A percentile compares a stretch with the other conserved stretches of the same genome.
These are phyloP conservation scores for Periconia macrospinosa DNA, from an alignment of 2,329 filamentous ascomycete genomes.

Conservation along the genomic window DNA sequence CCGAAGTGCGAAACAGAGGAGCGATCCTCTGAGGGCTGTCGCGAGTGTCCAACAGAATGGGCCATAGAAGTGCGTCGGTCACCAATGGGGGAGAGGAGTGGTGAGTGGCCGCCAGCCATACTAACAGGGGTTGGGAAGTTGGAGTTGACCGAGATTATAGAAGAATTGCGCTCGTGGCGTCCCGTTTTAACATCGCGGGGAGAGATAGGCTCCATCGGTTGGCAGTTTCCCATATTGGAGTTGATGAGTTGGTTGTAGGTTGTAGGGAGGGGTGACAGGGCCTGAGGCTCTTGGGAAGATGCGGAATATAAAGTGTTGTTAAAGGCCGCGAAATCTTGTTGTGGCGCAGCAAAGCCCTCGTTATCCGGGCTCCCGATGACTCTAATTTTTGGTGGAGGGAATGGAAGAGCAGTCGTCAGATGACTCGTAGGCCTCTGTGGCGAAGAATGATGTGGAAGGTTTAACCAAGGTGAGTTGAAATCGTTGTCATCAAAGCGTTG, in stretches of 20 bases:
- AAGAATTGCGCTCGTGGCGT: conserved; percentile 36
- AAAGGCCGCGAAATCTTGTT: conserved; percentile 29
- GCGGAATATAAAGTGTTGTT: conserved; percentile 29
- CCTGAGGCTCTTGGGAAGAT: conserved; percentile 31
- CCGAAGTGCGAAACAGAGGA: conserved; percentile 28
- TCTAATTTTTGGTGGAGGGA: conserved; percentile 26
- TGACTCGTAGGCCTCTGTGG: conserved; percentile 36
- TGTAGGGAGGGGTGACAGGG: conserved; percentile 14
- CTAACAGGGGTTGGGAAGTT: conserved; percentile 42
- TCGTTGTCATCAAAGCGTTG: conserved; percentile 27
- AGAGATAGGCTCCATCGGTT: conserved; percentile 20
- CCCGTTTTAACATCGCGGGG: conserved; percentile 23
- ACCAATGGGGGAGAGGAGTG: conserved; percentile 27
- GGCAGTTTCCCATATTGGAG: conserved; percentile 30
- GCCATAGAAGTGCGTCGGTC: conserved; percentile 24
- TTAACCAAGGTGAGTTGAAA: conserved; percentile 30
- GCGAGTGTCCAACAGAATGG: conserved; percentile 24
- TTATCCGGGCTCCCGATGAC: conserved; percentile 32
- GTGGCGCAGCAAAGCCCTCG: conserved; percentile 35
- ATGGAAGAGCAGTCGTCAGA: conserved; percentile 29
- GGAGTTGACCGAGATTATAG: conserved; percentile 25
- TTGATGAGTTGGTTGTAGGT: conserved; percentile 18
- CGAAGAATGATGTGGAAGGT: conserved; percentile 27
- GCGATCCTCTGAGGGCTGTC: conserved; percentile 26
- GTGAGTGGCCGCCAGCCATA: conserved; percentile 30